These are phyloP conservation scores for Amaranthus tricolor DNA, from an alignment of 179 eudicot species.

Conservation along the genomic window DNA sequence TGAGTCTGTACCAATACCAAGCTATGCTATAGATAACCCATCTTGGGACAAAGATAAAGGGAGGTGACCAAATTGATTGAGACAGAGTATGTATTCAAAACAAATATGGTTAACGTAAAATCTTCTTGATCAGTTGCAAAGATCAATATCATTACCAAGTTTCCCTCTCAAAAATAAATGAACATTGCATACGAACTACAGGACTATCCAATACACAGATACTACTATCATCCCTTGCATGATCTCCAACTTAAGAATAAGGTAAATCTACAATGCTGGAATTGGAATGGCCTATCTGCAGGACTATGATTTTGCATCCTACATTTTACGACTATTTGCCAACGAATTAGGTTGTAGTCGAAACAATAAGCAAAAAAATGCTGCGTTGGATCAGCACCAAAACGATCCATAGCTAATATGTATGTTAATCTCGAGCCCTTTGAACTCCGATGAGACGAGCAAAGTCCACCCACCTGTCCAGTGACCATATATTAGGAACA, in stretches of 20 bases:
- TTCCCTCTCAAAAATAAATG: not conserved
- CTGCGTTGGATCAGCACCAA: not conserved
- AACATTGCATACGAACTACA: not conserved
- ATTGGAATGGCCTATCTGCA: not conserved
- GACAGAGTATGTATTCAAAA: no score
- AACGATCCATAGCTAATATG: slow-evolving; percentile 10
- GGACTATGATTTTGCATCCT: slow-evolving; percentile 3
- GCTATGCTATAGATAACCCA: no score
- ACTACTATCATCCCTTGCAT: slow-evolving; percentile 6
- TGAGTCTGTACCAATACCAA: no score
- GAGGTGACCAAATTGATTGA: no score
- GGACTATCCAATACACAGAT: not conserved
- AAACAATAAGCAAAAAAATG: slow-evolving; percentile 17
- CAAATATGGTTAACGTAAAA: no score
- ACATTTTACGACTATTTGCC: not conserved
- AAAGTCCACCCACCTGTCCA: slow-evolving; percentile 89
- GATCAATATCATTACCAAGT: not conserved
- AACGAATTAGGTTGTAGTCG: not conserved
- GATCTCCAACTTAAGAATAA: not conserved
- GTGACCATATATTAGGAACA: not conserved
- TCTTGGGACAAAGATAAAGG: no score
- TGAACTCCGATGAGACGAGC: slow-evolving; percentile 92
- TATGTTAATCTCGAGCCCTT: slow-evolving; percentile 45
- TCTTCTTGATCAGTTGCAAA: no score
- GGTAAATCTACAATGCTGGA: not conserved